A percentile compares a stretch with the other conserved stretches of the same genome.
These are phyloP conservation scores for Sporothrix variecibatus DNA, from an alignment of 2,329 filamentous ascomycete species.

Conservation along the genomic window DNA sequence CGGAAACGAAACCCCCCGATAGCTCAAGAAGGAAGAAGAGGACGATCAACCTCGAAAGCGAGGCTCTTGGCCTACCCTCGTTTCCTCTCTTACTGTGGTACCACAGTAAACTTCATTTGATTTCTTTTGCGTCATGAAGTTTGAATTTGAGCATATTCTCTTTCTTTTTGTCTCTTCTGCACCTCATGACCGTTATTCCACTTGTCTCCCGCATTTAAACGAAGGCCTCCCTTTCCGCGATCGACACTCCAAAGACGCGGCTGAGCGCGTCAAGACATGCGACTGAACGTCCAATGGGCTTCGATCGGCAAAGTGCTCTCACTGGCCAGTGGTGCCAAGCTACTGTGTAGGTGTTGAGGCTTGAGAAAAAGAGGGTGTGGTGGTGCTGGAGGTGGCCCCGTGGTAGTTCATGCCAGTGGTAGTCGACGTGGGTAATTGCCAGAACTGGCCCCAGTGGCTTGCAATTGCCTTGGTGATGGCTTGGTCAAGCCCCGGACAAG, in stretches of 20 bases:
- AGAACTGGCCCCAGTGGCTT: too few species aligned
- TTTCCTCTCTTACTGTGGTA: neutral
- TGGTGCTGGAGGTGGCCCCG: neutral
- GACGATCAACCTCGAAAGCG: neutral
- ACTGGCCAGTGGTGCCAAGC: neutral
- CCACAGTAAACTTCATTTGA: too few species aligned
- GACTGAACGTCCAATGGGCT: neutral
- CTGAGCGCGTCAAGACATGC: conserved; percentile 20
- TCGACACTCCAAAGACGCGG: conserved; percentile 16
- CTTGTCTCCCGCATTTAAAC: neutral
- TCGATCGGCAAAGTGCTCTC: neutral
- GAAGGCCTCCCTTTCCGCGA: conserved; percentile 1
- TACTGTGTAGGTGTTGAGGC: neutral
- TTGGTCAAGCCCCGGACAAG: too few species aligned
- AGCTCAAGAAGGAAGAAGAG: neutral
- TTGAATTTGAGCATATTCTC: neutral
- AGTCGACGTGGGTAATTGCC: neutral
- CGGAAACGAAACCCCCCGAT: neutral
- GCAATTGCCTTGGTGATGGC: neutral
- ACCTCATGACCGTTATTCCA: neutral
- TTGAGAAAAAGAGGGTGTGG: neutral
- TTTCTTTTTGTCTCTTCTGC: neutral
- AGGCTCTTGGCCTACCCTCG: neutral
- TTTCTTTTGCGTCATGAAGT: neutral
- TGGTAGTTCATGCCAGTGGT: neutral